Evolutionary conservation across 2,329 filamentous ascomycete species (phyloP).

Genomic region (Stagonosporopsis chrysanthemi): DNA sequence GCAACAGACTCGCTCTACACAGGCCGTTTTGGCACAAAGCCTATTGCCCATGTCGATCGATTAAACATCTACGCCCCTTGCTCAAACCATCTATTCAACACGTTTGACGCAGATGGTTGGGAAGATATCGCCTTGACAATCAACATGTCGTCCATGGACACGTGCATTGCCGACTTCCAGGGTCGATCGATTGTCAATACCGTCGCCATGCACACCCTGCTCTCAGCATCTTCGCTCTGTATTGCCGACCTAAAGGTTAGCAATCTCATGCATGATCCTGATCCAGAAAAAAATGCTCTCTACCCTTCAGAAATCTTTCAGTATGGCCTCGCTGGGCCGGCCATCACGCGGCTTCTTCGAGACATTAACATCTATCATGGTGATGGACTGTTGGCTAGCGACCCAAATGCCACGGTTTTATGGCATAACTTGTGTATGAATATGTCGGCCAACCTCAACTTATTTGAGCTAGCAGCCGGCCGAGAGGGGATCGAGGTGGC

Average conservation of each 20-base stretch:
- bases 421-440: not conserved
- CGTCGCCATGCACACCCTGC: not conserved
- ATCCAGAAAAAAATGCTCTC: not conserved
- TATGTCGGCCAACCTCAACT: not conserved
- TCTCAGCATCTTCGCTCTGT: not conserved
- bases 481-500: not conserved
- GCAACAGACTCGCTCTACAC: slow-evolving; percentile 1
- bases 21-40: not conserved
- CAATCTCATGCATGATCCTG: not conserved
- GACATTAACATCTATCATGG: not conserved
- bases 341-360: not conserved
- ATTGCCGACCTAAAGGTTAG: not conserved
- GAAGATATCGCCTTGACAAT: not conserved
- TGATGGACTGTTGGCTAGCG: not conserved
- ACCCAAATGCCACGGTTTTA: not conserved
- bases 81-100: not conserved
- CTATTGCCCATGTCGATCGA: not conserved
- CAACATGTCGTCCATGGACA: not conserved
- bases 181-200: not conserved
- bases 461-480: not conserved
- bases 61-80: not conserved
- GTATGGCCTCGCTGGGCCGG: not conserved
- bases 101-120: not conserved
- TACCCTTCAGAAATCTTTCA: not conserved
- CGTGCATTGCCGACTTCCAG: not conserved